Evolutionary conservation across 345 rosid genomes (phyloP), one percentile per base, ranked within the genome.

Genomic region (Lumnitzera racemosa): DNA sequence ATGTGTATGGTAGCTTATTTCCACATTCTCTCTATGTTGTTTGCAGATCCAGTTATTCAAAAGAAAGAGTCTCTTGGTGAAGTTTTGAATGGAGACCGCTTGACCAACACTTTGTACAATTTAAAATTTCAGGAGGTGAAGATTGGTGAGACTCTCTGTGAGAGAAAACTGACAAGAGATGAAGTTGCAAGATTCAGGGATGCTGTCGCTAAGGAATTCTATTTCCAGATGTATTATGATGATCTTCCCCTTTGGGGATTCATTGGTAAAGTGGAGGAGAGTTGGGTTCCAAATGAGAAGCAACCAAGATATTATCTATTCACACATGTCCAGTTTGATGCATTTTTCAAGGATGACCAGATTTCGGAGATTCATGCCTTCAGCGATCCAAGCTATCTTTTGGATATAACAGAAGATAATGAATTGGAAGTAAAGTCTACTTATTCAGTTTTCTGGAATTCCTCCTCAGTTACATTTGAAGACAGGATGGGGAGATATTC

Each of bases 231-330:
- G 89, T 83, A 89, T 68, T 82, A 75, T 61, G 95, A 89, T 43
- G 92, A 85, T 78, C 95, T 91, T 43, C 96, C 96, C 15, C 67
- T 89, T 25, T 91, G 96, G 98, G 98, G 95, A 49, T 91, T 81
- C 74, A 41, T 89, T 66, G 98, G 98, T 48, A 91, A 86, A 82
- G 62, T 74, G 46, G 96, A 89, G 66, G 79, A 67, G 47, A 75
- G 77, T 50, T 57, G 65, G 78, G 62, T 57, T 55, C 71, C 15
- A 15, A 61, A 55, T 29, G 67, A 68, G 62, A 69, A 67, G 66
- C 41, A 53, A 48, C 51, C 67, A 24, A 85, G 75, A 69, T 85
- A 81, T 61, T 83, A 79, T 74, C 57, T 91, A 50, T 91, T 89
- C 70, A 87, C 72, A 59, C 91, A 83, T 63, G 72, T 89, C 20